phyloP scores from a whole-genome alignment of 257 asterid genomes.

The Solanum gracilifrons region DNA sequence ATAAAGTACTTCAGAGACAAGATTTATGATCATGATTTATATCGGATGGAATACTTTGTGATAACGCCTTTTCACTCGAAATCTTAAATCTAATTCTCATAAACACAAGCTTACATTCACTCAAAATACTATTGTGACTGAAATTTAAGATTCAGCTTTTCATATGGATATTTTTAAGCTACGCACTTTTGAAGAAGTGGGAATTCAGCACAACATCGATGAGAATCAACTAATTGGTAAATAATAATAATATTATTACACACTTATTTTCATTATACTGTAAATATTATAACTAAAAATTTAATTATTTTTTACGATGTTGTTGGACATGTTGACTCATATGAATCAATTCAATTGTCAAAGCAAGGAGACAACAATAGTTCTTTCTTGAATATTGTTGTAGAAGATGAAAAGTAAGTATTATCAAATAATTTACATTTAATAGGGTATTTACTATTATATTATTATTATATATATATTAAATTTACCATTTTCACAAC shows the following conservation, averaged over 20 bases:
- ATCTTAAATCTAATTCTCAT: not conserved
- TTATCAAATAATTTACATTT: not conserved
- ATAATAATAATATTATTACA: no score
- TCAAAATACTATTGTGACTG: not conserved
- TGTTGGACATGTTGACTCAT: no score
- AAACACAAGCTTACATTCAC: not conserved
- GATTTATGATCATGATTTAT: not conserved
- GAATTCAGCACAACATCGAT: not conserved
- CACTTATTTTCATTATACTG: no score
- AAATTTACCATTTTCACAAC: no score
- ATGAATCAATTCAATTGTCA: not conserved
- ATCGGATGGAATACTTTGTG: not conserved
- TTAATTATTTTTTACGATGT: not conserved
- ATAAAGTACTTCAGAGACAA: not conserved
- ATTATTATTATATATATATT: no score
- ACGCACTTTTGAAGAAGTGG: not conserved
- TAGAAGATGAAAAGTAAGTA: no score
- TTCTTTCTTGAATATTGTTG: not conserved
- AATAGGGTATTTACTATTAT: no score
- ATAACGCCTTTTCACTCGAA: accelerated
- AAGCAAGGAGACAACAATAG: not conserved
- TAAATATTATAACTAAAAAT: no score
- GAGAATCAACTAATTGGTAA: no score
- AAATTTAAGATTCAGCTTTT: not conserved
- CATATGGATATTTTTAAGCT: no score